A percentile compares a stretch with the other conserved stretches of the same genome.
Evolutionary conservation across 2,329 filamentous ascomycete species (phyloP).

Genomic region (Penicillium sp.): DNA sequence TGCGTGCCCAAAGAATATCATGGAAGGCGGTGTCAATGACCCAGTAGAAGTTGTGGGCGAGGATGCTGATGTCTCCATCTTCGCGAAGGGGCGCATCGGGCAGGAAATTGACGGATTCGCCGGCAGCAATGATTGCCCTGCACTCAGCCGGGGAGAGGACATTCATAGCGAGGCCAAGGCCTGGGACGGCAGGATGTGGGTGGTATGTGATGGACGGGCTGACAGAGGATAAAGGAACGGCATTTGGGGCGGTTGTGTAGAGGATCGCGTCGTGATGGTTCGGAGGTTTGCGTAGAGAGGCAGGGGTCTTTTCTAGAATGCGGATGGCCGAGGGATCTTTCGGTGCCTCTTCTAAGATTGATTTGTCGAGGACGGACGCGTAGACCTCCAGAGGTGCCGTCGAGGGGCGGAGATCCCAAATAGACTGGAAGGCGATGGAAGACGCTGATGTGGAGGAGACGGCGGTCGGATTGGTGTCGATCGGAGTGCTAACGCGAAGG

Average conservation of each 20-base stretch:
- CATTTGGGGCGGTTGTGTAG: conserved; percentile 59
- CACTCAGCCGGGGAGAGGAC: conserved; percentile 63
- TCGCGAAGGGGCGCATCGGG: conserved; percentile 66
- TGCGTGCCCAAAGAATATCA: conserved; percentile 61
- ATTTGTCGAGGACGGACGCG: conserved; percentile 58
- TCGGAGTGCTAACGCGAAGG: conserved; percentile 61
- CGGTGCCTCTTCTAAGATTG: conserved; percentile 47
- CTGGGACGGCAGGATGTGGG: conserved; percentile 62
- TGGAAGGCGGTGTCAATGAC: conserved; percentile 63
- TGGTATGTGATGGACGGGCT: conserved; percentile 53
- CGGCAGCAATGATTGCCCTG: conserved; percentile 63
- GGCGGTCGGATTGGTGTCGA: conserved; percentile 45
- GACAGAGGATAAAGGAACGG: conserved; percentile 52
- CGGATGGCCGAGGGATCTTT: conserved; percentile 43
- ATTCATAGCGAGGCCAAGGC: conserved; percentile 59
- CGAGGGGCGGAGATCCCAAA: conserved; percentile 58
- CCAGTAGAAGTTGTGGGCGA: conserved; percentile 75
- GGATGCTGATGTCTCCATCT: conserved; percentile 62
- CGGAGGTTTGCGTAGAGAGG: conserved; percentile 61
- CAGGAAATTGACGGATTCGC: conserved; percentile 63
- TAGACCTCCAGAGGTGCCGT: conserved; percentile 50
- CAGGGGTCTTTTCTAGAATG: conserved; percentile 61
- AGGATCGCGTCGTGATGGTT: conserved; percentile 67
- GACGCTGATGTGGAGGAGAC: conserved; percentile 32
- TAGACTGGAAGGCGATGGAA: conserved; percentile 58